phyloP scores from a whole-genome alignment of 2,329 filamentous ascomycete genomes.

The Fusarium aywerte region DNA sequence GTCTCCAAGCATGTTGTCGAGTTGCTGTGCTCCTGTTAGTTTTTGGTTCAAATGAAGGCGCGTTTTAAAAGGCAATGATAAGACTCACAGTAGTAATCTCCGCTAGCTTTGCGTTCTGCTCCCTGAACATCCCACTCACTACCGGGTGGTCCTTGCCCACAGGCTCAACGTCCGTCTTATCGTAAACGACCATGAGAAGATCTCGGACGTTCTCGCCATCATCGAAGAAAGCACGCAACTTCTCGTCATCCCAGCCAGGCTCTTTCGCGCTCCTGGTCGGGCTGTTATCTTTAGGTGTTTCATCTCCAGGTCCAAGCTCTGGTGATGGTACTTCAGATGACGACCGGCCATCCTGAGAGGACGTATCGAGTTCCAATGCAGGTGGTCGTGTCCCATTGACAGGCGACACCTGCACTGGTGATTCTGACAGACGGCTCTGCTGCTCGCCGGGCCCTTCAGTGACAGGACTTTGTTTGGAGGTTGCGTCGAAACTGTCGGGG shows the following conservation, averaged over 20 bases:
- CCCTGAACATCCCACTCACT: constrained; percentile 81
- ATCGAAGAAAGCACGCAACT: constrained; percentile 89
- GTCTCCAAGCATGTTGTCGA: constrained; percentile 87
- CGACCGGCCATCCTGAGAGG: constrained; percentile 73
- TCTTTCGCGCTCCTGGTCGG: constrained; percentile 52
- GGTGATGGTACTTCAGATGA: constrained; percentile 74
- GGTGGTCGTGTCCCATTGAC: constrained; percentile 65
- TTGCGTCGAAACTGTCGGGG: constrained; percentile 55
- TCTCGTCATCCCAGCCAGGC: constrained; percentile 84
- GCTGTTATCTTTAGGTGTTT: constrained; percentile 50
- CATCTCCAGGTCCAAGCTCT: constrained; percentile 64
- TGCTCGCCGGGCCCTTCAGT: constrained; percentile 45
- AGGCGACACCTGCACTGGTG: constrained; percentile 68
- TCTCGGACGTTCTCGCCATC: constrained; percentile 90
- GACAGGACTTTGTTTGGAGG: constrained; percentile 50
- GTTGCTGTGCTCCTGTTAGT: constrained; percentile 63
- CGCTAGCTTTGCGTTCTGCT: constrained; percentile 85
- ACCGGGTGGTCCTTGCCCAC: constrained; percentile 87
- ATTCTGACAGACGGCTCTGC: constrained; percentile 69
- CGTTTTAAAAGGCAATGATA: background rate
- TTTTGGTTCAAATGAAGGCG: background rate
- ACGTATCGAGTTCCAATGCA: constrained; percentile 75
- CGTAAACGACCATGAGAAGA: constrained; percentile 89
- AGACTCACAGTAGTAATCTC: constrained; percentile 80
- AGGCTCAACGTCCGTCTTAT: constrained; percentile 84